Percentiles rank a stretch among this genome's conserved stretches.
Conservation (phyloP, 129 eudicot species). For the Solidago caesia region DNA sequence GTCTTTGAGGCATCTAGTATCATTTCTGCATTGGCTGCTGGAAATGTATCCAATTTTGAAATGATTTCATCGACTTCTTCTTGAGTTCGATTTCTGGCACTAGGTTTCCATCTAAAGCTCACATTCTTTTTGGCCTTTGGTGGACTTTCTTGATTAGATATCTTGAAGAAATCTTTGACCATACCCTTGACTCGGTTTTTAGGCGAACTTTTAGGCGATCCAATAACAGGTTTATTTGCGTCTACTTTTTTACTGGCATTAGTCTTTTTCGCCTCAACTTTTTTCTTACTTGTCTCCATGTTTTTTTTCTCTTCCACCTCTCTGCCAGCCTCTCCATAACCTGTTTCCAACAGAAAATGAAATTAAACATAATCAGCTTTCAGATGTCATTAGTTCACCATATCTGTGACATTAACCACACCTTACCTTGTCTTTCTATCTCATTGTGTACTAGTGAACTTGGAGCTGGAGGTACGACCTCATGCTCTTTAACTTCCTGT, state of each 20-base stretch:
- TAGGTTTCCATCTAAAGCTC: constrained; percentile 55
- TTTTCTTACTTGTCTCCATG: constrained; percentile 35
- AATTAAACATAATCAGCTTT: background rate
- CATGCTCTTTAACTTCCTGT: constrained; percentile 26
- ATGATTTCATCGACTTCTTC: constrained; percentile 31
- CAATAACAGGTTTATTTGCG: constrained; percentile 29
- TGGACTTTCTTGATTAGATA: constrained; percentile 53
- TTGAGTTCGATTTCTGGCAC: constrained; percentile 4
- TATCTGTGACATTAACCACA: background rate
- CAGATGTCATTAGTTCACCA: constrained; percentile 7
- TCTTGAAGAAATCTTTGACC: constrained; percentile 71
- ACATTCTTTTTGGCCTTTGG: constrained; percentile 38
- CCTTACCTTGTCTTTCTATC: constrained; percentile 48
- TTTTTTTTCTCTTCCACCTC: constrained; percentile 36
- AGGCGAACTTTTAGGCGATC: constrained; percentile 36
- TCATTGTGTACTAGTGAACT: constrained; percentile 34
- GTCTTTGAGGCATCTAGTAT: constrained; percentile 35
- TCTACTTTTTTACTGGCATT: constrained; percentile 30
- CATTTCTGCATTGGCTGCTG: constrained; percentile 21
- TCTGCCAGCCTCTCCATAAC: constrained; percentile 29
- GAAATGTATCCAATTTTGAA: constrained; percentile 25
- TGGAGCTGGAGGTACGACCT: constrained; percentile 36
- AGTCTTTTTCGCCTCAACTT: constrained; percentile 30
- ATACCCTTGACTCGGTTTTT: constrained; percentile 58
- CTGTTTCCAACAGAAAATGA: constrained; percentile 27